These are phyloP conservation scores for Aspergillus sp. DNA, from an alignment of 2,329 filamentous ascomycete genomes.

Conservation along the genomic window DNA sequence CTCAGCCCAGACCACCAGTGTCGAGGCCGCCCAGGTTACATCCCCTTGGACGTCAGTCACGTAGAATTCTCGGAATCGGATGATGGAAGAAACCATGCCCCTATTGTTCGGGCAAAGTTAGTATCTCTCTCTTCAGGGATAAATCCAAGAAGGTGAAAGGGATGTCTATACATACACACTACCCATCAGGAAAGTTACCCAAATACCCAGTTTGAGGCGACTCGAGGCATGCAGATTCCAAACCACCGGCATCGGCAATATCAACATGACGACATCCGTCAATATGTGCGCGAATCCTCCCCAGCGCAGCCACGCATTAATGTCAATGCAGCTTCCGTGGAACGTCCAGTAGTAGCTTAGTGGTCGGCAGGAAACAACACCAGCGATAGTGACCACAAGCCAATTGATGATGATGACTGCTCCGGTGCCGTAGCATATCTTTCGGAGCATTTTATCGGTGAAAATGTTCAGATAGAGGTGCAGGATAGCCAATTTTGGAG, in stretches of 20 bases:
- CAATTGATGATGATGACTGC: constrained; percentile 6
- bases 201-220: constrained; percentile 20
- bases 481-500: constrained; percentile 5
- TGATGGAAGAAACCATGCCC: constrained; percentile 32
- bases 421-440: constrained; percentile 2
- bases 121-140: too few species aligned
- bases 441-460: constrained; percentile 1
- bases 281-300: constrained; percentile 40
- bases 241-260: constrained; percentile 39
- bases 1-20: constrained; percentile 27
- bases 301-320: constrained; percentile 31
- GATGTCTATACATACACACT: not conserved
- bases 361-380: not conserved
- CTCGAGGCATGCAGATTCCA: constrained; percentile 29
- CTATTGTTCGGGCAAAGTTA: too few species aligned
- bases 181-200: constrained; percentile 25
- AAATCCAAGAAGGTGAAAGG: too few species aligned
- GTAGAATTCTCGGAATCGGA: constrained; percentile 31
- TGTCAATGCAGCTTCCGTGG: constrained; percentile 27
- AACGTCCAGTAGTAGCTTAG: constrained; percentile 10
- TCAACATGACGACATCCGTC: constrained; percentile 38
- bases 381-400: constrained; percentile 1
- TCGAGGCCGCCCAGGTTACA: constrained; percentile 18
- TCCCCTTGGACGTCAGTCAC: constrained; percentile 24
- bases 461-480: constrained; percentile 11